A percentile compares a stretch with the other conserved stretches of the same genome.
Evolutionary conservation across 805 yeast species (phyloP).

Genomic region (Candida khao-thaluensis): DNA sequence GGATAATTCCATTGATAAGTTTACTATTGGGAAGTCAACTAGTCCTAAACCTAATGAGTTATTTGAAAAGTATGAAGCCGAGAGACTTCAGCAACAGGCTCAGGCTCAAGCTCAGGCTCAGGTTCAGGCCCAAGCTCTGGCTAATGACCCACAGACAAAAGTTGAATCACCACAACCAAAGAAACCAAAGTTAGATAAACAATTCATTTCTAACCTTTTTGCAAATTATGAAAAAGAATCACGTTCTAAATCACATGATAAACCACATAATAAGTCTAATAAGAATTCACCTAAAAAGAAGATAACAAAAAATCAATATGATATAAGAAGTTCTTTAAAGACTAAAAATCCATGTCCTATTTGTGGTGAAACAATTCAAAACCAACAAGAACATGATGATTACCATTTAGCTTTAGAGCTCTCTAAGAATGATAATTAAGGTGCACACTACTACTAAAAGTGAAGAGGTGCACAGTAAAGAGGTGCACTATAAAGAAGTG

Average conservation of each 20-base stretch:
- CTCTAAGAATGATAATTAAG: slow-evolving; percentile 23
- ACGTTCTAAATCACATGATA: background rate
- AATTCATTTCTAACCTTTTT: slow-evolving; percentile 29
- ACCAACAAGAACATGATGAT: slow-evolving; percentile 51
- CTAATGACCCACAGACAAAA: no score
- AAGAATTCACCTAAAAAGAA: slow-evolving; percentile 1
- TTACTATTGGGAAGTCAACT: slow-evolving; percentile 2
- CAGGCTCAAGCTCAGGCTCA: background rate
- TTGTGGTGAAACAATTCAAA: slow-evolving; percentile 27
- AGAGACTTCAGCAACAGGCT: background rate
- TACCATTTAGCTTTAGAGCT: slow-evolving; percentile 53
- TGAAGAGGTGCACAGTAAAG: no score
- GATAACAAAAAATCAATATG: slow-evolving; percentile 7
- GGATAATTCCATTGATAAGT: slow-evolving; percentile 11
- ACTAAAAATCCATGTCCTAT: slow-evolving; percentile 19
- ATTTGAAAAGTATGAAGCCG: slow-evolving; percentile 20
- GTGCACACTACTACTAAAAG: background rate
- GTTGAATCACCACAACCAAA: background rate
- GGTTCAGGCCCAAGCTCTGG: no score
- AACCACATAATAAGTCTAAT: background rate
- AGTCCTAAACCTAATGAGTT: slow-evolving; percentile 22
- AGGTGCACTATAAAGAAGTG: no score
- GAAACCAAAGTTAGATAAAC: slow-evolving; percentile 21
- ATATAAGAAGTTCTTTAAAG: slow-evolving; percentile 7
- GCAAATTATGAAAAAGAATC: slow-evolving; percentile 16